Conservation (phyloP, 495 filamentous ascomycete species). For the Penicillium lividum region DNA sequence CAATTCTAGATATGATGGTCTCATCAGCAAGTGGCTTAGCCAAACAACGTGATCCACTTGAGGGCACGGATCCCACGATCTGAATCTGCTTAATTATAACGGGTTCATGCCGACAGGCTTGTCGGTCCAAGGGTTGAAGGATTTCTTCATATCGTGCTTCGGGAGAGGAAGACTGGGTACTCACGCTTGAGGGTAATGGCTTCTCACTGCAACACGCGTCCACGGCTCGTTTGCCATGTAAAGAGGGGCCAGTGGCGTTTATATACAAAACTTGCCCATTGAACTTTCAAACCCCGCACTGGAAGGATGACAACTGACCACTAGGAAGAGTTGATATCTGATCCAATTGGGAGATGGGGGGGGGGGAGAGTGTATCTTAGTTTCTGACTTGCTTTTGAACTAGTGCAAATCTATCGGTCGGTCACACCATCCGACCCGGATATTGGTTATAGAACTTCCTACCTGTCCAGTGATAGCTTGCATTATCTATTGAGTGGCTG, state of each 20-base stretch:
- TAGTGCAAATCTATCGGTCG: not conserved
- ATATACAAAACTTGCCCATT: not conserved
- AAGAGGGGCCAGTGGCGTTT: not conserved
- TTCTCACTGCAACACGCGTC: not conserved
- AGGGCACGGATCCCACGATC: conserved; percentile 8
- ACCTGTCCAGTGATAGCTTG: not conserved
- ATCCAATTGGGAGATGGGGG: not conserved
- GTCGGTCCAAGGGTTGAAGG: conserved; percentile 21
- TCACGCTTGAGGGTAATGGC: not conserved
- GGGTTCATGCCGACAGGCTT: conserved; percentile 13
- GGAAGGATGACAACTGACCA: not conserved
- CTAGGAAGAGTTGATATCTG: not conserved
- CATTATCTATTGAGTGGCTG: not conserved
- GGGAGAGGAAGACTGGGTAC: not conserved
- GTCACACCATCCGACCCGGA: conserved; percentile 5
- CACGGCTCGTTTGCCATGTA: not conserved
- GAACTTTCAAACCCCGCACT: not conserved
- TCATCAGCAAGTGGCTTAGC: not conserved
- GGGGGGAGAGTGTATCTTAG: not conserved
- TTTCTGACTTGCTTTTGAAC: not conserved
- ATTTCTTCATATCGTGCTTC: conserved; percentile 19
- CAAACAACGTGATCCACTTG: not conserved
- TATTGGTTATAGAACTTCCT: not conserved
- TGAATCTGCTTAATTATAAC: conserved; percentile 25
- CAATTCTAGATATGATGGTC: not conserved